phyloP scores from a whole-genome alignment of 371 early-diverging fungal species.

The Dentiscutata heterogama region DNA sequence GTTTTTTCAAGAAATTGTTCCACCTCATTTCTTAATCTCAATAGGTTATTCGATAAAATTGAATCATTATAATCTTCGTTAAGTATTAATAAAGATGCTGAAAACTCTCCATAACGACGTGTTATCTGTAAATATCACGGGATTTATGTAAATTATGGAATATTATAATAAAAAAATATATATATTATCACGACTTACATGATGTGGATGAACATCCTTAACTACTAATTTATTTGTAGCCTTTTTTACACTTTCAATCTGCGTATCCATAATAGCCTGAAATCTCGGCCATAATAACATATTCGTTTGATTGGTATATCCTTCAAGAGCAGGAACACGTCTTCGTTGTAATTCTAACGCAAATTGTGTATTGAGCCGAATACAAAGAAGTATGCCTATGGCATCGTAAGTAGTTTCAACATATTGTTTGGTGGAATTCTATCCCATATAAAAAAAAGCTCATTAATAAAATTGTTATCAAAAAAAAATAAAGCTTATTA shows the following conservation, averaged over 20 bases:
- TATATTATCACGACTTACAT: constrained; percentile 61
- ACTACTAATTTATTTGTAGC: constrained; percentile 69
- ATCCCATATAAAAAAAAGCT: constrained; percentile 8
- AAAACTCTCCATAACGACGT: constrained; percentile 91
- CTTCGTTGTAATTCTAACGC: constrained; percentile 85
- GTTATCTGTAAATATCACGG: constrained; percentile 47
- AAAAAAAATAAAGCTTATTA: constrained; percentile 9
- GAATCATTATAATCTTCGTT: constrained; percentile 90
- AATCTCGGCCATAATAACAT: constrained; percentile 95
- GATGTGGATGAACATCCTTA: constrained; percentile 87
- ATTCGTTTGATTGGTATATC: constrained; percentile 85
- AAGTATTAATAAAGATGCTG: constrained; percentile 84
- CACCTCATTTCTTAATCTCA: constrained; percentile 81
- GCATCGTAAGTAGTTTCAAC: constrained; percentile 88
- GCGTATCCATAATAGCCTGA: constrained; percentile 86
- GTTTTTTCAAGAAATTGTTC: constrained; percentile 77
- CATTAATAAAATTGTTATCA: constrained; percentile 25
- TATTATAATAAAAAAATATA: neutral
- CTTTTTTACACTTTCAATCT: constrained; percentile 86
- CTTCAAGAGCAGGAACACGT: constrained; percentile 81
- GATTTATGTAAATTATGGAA: neutral
- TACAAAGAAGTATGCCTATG: constrained; percentile 87
- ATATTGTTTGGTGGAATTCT: constrained; percentile 73
- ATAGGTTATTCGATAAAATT: constrained; percentile 70
- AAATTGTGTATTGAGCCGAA: constrained; percentile 85